Base-by-base conservation (phyloP, 2,329 filamentous ascomycete species). In the Drechslera avenae region DNA sequence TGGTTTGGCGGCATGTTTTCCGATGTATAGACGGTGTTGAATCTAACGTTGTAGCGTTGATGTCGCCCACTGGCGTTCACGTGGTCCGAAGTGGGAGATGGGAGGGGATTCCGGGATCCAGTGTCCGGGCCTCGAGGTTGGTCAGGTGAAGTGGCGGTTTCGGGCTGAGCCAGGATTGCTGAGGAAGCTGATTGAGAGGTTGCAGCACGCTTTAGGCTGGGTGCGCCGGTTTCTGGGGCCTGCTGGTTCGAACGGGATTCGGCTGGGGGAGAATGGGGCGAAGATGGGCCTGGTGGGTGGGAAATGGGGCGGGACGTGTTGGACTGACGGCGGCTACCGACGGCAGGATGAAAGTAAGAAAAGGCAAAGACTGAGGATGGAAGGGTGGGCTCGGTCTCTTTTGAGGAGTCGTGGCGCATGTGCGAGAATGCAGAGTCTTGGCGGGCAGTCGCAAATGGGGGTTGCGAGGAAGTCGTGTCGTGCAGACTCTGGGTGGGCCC, bases 31-130 rank as follows among this genome's bases (percentile, higher is more conserved):
- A 62, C 59, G 9, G 57, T 60, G 26, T 59, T 60, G 33, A 65
- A 65, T 31, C 62, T 59, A 17, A 65, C 62, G 60, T 65, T 65
- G 57, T 62, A 65, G 33, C 62, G 62, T 39, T 62, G 59, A 35
- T 62, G 60, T 23, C 60, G 60, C 13, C 37, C 44, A 16, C 26
- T 42, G n/a, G 37, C 19, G 59, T 56, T 35, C 53, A 44, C 34
- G 54, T 56, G 50, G 13, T 50, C 46, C 31, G 51, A 28, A 40
- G 56, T 26, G 26, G 54, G 28, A 28, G 60, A 51, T 1, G 52
- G 45, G 6, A 51, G 41, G 8, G 46, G 39, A 35, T 43, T 52
- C 31, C 50, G 57, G 14, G 35, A n/a, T 39, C 32, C 39, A 12
- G 51, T 4, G 12, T 59, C 56, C 19, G 44, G 41, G 13, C 49